A percentile compares a stretch with the other conserved stretches of the same genome.
Evolutionary conservation across 306 rosid species (phyloP).

Genomic region (Cicer bijugum): DNA sequence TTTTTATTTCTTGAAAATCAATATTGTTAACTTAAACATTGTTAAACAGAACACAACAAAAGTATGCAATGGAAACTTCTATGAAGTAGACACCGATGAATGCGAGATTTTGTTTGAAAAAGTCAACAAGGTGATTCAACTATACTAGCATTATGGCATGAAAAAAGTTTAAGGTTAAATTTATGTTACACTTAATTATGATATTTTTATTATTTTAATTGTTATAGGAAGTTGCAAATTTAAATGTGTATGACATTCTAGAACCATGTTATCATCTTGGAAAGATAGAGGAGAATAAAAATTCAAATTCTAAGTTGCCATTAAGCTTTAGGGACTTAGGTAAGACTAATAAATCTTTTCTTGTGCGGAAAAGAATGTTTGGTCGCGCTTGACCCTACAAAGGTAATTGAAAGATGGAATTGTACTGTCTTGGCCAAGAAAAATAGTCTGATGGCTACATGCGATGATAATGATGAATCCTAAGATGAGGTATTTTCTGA

Average conservation of each 20-base stretch:
- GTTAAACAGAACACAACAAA: not conserved
- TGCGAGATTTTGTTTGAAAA: not conserved
- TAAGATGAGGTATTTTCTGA: too few species aligned
- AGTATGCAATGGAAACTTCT: conserved; percentile 5
- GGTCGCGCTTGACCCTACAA: conserved; percentile 88
- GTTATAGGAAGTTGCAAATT: conserved; percentile 53
- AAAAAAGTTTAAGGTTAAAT: not conserved
- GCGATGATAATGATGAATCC: too few species aligned
- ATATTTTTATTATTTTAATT: not conserved
- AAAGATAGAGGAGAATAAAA: conserved; percentile 24
- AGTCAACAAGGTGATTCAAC: not conserved
- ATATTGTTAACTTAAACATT: not conserved
- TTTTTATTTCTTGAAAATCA: not conserved
- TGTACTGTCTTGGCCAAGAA: conserved; percentile 73
- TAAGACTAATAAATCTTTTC: conserved; percentile 69
- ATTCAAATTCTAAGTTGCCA: conserved; percentile 53
- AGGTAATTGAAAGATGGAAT: conserved; percentile 69
- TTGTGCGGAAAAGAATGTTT: conserved; percentile 75
- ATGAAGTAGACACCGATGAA: not conserved
- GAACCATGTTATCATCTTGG: conserved; percentile 76
- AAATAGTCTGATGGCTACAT: too few species aligned
- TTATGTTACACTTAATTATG: conserved; percentile 39
- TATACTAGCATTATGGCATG: not conserved
- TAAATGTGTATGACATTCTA: conserved; percentile 76
- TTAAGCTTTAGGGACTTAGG: conserved; percentile 75